These are phyloP conservation scores for Fonsecaea erecta DNA, from an alignment of 2,329 filamentous ascomycete species.

Conservation along the genomic window DNA sequence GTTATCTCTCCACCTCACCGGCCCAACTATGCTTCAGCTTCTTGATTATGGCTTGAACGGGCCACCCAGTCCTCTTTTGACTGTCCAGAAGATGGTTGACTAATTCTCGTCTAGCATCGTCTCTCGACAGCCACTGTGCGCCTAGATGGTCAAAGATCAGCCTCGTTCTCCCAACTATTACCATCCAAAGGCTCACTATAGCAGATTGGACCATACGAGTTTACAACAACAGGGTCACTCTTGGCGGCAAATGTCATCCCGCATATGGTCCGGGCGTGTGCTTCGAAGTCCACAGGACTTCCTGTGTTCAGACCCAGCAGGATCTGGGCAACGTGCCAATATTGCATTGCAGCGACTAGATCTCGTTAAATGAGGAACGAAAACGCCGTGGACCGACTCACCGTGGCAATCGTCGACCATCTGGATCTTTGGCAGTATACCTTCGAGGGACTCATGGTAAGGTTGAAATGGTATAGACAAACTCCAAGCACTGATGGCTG, in stretches of 20 bases:
- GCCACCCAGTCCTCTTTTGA: constrained; percentile 25
- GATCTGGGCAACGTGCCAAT: constrained; percentile 47
- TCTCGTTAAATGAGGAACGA: background rate
- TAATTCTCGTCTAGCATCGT: constrained; percentile 16
- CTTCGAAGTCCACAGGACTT: constrained; percentile 42
- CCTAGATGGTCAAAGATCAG: constrained; percentile 3
- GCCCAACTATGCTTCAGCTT: constrained; percentile 20
- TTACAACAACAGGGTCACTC: constrained; percentile 51
- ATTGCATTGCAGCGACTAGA: constrained; percentile 52
- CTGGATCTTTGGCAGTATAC: constrained; percentile 47
- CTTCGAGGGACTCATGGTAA: constrained; percentile 35
- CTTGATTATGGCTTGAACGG: constrained; percentile 12
- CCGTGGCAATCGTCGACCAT: constrained; percentile 52
- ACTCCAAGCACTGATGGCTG: constrained; percentile 42
- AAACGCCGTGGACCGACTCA: constrained; percentile 33
- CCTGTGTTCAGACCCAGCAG: constrained; percentile 39
- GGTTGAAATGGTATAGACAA: constrained; percentile 43
- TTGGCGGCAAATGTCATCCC: constrained; percentile 54
- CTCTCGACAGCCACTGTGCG: constrained; percentile 19
- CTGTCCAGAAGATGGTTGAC: constrained; percentile 16
- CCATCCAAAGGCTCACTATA: constrained; percentile 47
- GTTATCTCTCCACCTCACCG: background rate
- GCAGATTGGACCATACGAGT: constrained; percentile 55
- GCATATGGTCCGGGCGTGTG: constrained; percentile 48
- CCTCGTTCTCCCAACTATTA: background rate